Evolutionary conservation across 495 filamentous ascomycete genomes (phyloP), one percentile per base, ranked within the genome.

Genomic region (Tuber calosporum): DNA sequence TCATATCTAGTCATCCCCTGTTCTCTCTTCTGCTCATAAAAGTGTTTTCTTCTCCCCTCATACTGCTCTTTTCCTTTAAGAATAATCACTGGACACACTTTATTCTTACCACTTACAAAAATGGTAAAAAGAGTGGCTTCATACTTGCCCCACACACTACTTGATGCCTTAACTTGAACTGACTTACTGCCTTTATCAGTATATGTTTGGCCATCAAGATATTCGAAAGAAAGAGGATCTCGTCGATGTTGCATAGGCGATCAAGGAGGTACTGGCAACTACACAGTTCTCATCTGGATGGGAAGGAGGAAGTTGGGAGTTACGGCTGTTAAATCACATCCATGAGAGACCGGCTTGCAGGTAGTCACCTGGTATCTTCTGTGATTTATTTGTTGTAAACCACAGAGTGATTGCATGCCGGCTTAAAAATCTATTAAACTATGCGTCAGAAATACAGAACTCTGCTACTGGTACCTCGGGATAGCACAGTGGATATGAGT

Each of bases 161-260:
- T n/a, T n/a, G 42, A 68, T 20, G 22, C 53, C 38, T 74, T 74
- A 1, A 71, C 69, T 36, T 71, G 66, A 4, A 74, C 73, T 9
- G 73, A 66, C 22, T 72, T 36, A 26, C 69, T 74, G 8, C 68
- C 66, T 68, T 74, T 74, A 2, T 71, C 30, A 1, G 39, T 53
- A 72, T 74, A 74, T 37, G 68, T 74, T 67, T 68, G 68, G 26
- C 73, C 69, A 71, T 68, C 26, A 0, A 74, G 22, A 15, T 74
- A 68, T 38, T 74, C 73, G 72, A 74, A 74, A 2, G 69, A 39
- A 9, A 68, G 13, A n/a, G n/a, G n/a, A 20, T 74, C n/a, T 74
- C 58, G 26, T 74, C 67, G 6, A 74, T 19, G 69, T 70, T 74
- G 17, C 72, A 53, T 36, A 74, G 69, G 40, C 68, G 62, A n/a